phyloP scores from a whole-genome alignment of 495 filamentous ascomycete species.

The Aspergillus olivimuriae region DNA sequence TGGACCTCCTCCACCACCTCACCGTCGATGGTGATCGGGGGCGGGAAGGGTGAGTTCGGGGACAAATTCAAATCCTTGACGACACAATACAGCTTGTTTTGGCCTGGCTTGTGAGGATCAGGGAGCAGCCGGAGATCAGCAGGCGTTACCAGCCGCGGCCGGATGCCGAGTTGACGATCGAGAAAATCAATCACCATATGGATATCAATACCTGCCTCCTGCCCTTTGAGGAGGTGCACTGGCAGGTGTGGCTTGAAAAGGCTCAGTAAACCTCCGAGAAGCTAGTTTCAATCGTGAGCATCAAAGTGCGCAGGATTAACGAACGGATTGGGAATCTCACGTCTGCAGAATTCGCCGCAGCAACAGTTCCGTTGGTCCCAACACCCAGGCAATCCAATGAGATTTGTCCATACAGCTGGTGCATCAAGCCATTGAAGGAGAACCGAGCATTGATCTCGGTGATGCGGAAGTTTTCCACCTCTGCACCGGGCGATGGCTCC shows the following conservation, averaged over 20 bases:
- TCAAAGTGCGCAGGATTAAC: neutral
- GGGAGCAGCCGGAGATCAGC: conserved; percentile 16
- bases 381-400: conserved; percentile 10
- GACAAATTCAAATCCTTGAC: neutral
- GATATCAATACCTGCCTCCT: conserved; percentile 29
- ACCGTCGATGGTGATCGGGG: conserved; percentile 2
- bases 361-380: conserved; percentile 3
- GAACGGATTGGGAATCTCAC: conserved; percentile 2
- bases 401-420: conserved; percentile 16
- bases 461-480: conserved; percentile 22
- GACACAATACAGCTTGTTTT: conserved; percentile 22
- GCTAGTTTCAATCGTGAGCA: conserved; percentile 1
- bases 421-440: conserved; percentile 30
- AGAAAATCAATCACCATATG: conserved; percentile 22
- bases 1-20: conserved; percentile 30
- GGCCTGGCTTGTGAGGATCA: neutral
- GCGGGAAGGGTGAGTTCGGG: neutral
- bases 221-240: conserved; percentile 29
- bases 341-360: conserved; percentile 3
- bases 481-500: neutral
- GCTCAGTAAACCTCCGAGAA: conserved; percentile 11
- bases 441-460: conserved; percentile 45
- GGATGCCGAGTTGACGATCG: conserved; percentile 10
- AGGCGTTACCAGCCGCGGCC: conserved; percentile 11
- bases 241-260: conserved; percentile 21